These are phyloP conservation scores for Cytospora paraplurivora DNA, from an alignment of 2,329 filamentous ascomycete species.

Conservation along the genomic window DNA sequence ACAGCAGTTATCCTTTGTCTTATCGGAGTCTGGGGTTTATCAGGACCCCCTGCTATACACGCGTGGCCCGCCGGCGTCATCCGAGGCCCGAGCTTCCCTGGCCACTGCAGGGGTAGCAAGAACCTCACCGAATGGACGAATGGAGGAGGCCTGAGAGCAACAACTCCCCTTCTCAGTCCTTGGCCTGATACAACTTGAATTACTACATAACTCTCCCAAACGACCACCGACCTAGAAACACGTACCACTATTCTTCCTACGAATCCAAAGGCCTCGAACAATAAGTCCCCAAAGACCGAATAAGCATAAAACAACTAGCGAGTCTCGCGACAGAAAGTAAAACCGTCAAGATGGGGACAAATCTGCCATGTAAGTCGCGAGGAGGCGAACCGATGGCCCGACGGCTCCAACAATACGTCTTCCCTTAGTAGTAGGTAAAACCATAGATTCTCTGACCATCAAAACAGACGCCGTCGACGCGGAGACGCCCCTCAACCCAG, in stretches of 20 bases:
- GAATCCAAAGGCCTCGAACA: neutral
- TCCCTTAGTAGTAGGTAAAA: no score
- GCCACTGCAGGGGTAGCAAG: conserved; percentile 18
- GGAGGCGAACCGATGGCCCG: conserved; percentile 17
- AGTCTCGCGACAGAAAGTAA: neutral
- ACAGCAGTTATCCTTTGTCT: conserved; percentile 30
- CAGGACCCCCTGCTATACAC: neutral
- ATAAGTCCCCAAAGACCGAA: neutral
- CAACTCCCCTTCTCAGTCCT: neutral
- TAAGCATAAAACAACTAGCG: neutral
- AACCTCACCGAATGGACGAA: conserved; percentile 4
- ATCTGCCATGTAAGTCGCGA: conserved; percentile 48
- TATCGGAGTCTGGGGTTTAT: conserved; percentile 29
- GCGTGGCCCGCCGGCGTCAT: conserved; percentile 14
- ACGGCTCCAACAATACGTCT: conserved; percentile 8
- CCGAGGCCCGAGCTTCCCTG: conserved; percentile 17
- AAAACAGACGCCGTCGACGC: conserved; percentile 89
- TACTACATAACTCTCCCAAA: neutral
- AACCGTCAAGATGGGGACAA: conserved; percentile 46
- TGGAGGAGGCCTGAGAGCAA: conserved; percentile 11
- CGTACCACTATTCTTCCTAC: neutral
- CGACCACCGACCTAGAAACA: conserved; percentile 1
- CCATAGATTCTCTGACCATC: conserved; percentile 14
- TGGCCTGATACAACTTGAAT: neutral
- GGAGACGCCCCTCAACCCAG: conserved; percentile 91